phyloP scores from a whole-genome alignment of 371 early-diverging fungal genomes.

The Dentiscutata heterogama region DNA sequence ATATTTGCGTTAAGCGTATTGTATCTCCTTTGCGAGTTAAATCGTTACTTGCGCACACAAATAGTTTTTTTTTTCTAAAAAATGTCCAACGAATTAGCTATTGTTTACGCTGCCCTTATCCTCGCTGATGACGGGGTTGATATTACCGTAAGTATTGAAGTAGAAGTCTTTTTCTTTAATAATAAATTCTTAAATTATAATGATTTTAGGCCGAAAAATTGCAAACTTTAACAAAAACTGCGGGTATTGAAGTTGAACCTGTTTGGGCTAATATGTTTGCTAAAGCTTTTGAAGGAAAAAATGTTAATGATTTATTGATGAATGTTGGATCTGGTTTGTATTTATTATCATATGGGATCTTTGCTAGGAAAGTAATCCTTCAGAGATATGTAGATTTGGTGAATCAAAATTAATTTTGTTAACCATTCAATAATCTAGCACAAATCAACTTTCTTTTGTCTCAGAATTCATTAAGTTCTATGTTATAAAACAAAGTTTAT shows the following conservation, averaged over 20 bases:
- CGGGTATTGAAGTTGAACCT: slow-evolving; percentile 93
- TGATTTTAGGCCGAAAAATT: slow-evolving; percentile 93
- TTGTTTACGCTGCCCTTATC: slow-evolving; percentile 98
- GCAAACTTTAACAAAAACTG: slow-evolving; percentile 89
- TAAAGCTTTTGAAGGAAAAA: slow-evolving; percentile 97
- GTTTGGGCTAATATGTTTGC: slow-evolving; percentile 97
- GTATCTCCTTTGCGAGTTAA: slow-evolving; percentile 29
- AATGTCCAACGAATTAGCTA: slow-evolving; percentile 82
- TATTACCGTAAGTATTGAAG: slow-evolving; percentile 79
- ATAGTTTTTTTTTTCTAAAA: background rate
- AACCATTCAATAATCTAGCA: no score
- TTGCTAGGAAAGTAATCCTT: background rate
- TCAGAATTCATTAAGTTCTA: background rate
- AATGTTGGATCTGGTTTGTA: slow-evolving; percentile 82
- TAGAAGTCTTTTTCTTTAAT: background rate
- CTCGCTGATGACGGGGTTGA: slow-evolving; percentile 97
- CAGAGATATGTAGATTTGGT: background rate
- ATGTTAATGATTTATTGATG: slow-evolving; percentile 89
- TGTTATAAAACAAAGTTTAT: background rate
- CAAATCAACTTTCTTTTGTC: no score
- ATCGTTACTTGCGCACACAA: slow-evolving; percentile 29
- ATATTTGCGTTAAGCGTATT: slow-evolving; percentile 23
- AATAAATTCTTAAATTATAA: no score
- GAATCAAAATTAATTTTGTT: background rate
- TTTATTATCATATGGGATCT: slow-evolving; percentile 6